These are phyloP conservation scores for Cenchrus americanus DNA, from an alignment of 176 grass and related monocot species.

Conservation along the genomic window DNA sequence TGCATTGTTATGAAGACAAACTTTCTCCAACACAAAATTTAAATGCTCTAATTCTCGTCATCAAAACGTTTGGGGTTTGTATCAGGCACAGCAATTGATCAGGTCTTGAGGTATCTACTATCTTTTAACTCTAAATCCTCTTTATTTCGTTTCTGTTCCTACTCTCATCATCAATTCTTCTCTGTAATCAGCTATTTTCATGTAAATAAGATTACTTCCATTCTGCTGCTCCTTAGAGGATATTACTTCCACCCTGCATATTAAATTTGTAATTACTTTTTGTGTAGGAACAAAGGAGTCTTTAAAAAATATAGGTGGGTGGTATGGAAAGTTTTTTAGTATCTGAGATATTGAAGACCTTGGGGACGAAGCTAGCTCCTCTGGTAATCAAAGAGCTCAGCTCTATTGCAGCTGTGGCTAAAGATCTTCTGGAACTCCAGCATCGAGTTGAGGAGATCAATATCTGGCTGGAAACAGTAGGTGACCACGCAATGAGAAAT, in stretches of 20 bases:
- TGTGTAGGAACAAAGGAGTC: background rate
- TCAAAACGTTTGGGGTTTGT: background rate
- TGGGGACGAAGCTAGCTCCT: background rate
- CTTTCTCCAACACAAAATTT: no score
- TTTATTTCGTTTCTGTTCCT: background rate
- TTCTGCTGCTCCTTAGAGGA: background rate
- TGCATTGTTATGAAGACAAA: no score
- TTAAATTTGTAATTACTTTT: no score
- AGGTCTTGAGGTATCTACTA: background rate
- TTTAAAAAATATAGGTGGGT: background rate
- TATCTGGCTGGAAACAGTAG: conserved; percentile 2
- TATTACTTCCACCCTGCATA: no score
- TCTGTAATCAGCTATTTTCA: background rate
- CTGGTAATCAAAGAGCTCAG: background rate
- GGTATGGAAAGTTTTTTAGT: background rate
- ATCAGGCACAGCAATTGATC: background rate
- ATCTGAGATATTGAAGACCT: background rate
- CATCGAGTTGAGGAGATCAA: conserved; percentile 9
- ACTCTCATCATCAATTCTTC: background rate
- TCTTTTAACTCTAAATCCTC: background rate
- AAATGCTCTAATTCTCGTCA: no score
- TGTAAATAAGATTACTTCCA: background rate
- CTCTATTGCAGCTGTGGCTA: background rate
- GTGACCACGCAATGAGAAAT: background rate
- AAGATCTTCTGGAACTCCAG: conserved; percentile 17